Conservation (phyloP, 2,329 filamentous ascomycete genomes). For the Cladosporium sp. region DNA sequence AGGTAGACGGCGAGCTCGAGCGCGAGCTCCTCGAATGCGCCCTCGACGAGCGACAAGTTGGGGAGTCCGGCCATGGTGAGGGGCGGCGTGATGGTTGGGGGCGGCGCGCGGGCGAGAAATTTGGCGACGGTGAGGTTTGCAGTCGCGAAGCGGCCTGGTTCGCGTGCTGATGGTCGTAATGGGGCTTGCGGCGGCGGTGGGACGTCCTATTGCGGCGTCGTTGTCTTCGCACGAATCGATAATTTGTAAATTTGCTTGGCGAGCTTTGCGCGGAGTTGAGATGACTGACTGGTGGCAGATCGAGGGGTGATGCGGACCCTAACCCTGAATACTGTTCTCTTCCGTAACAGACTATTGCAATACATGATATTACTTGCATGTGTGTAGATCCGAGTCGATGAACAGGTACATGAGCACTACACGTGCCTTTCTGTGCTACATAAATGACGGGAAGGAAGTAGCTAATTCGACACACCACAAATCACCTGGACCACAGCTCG, state of each 20-base stretch:
- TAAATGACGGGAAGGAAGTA: not conserved
- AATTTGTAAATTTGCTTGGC: conserved; percentile 13
- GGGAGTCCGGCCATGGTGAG: conserved; percentile 58
- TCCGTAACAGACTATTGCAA: not conserved
- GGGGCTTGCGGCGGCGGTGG: conserved; percentile 2
- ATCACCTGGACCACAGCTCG: no score
- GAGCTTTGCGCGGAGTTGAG: conserved; percentile 3
- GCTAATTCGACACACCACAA: not conserved
- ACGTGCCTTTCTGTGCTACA: not conserved
- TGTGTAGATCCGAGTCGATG: not conserved
- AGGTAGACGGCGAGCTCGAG: conserved; percentile 95
- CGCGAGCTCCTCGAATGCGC: conserved; percentile 86
- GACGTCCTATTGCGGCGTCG: conserved; percentile 11
- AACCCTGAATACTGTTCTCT: not conserved
- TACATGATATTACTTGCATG: not conserved
- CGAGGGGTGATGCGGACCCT: not conserved
- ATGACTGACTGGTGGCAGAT: not conserved
- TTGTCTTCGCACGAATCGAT: conserved; percentile 8
- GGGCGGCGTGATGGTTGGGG: not conserved
- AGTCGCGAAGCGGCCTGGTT: conserved; percentile 16
- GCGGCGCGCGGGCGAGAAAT: conserved; percentile 8
- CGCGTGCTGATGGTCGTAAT: conserved; percentile 8
- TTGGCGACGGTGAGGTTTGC: not conserved
- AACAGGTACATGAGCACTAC: not conserved
- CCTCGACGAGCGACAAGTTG: conserved; percentile 75